phyloP scores from a whole-genome alignment of 208 protist species.

The Acanthamoeba lenticulata region DNA sequence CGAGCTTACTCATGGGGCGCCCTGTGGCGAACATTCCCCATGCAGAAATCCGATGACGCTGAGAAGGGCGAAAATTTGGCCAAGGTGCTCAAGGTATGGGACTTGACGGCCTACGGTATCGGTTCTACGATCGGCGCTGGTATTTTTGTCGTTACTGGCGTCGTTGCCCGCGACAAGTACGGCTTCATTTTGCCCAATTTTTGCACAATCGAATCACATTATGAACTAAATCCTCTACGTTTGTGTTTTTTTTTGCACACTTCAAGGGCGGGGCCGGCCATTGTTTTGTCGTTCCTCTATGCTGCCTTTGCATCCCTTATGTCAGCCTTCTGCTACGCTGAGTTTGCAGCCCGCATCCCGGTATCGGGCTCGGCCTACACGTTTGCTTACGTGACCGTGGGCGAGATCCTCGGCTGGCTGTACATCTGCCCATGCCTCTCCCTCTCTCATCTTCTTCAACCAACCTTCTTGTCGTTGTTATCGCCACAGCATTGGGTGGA shows the following conservation, averaged over 20 bases:
- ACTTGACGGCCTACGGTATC: constrained; percentile 53
- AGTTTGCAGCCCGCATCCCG: constrained; percentile 75
- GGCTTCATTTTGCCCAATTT: background rate
- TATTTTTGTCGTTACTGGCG: constrained; percentile 76
- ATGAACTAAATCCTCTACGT: background rate
- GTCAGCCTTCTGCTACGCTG: constrained; percentile 78
- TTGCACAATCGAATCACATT: too few relatives aligned
- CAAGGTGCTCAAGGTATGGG: constrained; percentile 10
- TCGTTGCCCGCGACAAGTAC: constrained; percentile 45
- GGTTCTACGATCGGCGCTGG: constrained; percentile 62
- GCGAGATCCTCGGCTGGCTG: constrained; percentile 77
- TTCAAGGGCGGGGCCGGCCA: constrained; percentile 67
- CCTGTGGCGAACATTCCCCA: background rate
- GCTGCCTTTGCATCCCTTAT: constrained; percentile 73
- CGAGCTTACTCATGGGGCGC: background rate
- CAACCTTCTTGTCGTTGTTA: background rate
- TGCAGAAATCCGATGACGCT: background rate
- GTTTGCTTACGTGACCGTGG: constrained; percentile 72
- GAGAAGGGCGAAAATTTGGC: background rate
- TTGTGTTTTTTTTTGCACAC: background rate
- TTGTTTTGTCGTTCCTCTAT: constrained; percentile 75
- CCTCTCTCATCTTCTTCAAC: background rate
- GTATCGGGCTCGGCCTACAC: constrained; percentile 77
- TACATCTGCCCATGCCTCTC: background rate
- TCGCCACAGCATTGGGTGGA: constrained; percentile 73